Base-by-base conservation (phyloP, 2,329 filamentous ascomycete genomes). In the Colletotrichum filicis region DNA sequence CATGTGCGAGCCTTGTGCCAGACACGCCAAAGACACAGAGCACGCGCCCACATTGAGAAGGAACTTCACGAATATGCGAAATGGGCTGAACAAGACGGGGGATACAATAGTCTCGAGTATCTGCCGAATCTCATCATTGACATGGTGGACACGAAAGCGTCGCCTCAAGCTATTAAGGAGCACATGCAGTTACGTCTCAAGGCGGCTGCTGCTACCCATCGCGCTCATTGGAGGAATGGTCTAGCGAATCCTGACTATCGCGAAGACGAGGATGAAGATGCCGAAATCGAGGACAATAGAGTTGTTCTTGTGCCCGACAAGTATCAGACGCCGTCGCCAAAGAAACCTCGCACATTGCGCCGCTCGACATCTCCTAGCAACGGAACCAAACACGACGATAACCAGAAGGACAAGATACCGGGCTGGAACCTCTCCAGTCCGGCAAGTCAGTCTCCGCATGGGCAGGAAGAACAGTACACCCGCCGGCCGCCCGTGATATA, bases 1-100 rank as follows among this genome's bases (percentile, higher is more conserved):
- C 76, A 74, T 7, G 78, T 84, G 5, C 79, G 82, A 22, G 79
- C 79, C 5, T 74, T 77, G 5, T 73, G 81, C n/a, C 83, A 86
- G 65, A 80, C 80, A 1, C 80, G 79, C n/a, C 76, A 80, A 16
- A 77, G 78, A 12, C 73, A 76, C 11, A 83, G 81, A 59, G 79
- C 80, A 5, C 76, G 82, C 0, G 58, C 49, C 0, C 75, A 81
- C 30, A 81, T 86, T 63, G 81, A 81, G 59, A 80, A 77, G 59
- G 78, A 79, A 16, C 68, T 86, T 1, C 79, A 80, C 30, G 77
- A 76, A 49, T 85, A 82, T 63, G 62, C 83, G n/a, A 77, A 74
- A 24, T 86, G 84, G 84, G 83, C 84, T 1, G 81, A 82, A n/a
- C 78, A 81, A 16, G 84, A 86, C 46, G 84, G 82, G 22, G 79